Conservation (phyloP, 2,329 filamentous ascomycete species). For the Fusarium sp. region DNA sequence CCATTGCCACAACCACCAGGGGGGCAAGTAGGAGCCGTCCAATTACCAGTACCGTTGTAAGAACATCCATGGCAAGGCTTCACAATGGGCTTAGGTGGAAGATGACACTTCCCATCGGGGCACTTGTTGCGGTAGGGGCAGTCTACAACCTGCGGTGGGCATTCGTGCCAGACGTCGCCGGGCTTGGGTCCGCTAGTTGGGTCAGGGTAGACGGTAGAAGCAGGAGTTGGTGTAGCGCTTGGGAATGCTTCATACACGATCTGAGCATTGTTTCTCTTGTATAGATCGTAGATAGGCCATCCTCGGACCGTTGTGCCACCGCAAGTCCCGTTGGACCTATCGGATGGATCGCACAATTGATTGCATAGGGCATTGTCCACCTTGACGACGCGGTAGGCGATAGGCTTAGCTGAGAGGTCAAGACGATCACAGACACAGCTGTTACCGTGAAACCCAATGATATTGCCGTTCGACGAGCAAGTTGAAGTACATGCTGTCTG, state of each 20-base stretch:
- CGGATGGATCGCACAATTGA: constrained; percentile 31
- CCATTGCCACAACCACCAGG: constrained; percentile 33
- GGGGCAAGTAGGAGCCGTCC: constrained; percentile 37
- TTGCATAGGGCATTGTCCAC: constrained; percentile 36
- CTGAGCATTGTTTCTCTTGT: constrained; percentile 36
- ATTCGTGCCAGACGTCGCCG: constrained; percentile 38
- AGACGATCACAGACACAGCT: constrained; percentile 40
- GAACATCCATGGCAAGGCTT: constrained; percentile 33
- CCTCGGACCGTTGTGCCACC: constrained; percentile 31
- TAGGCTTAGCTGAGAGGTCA: constrained; percentile 26
- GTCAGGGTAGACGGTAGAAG: constrained; percentile 8
- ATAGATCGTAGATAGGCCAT: constrained; percentile 38
- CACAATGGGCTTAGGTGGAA: constrained; percentile 16
- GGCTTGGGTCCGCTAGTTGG: constrained; percentile 15
- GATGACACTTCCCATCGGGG: constrained; percentile 23
- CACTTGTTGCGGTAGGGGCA: constrained; percentile 40
- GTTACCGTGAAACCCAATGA: constrained; percentile 32
- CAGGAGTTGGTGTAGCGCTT: constrained; percentile 16
- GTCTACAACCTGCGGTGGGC: constrained; percentile 31
- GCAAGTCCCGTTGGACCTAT: constrained; percentile 35
- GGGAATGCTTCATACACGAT: constrained; percentile 29
- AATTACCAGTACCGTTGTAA: constrained; percentile 28
- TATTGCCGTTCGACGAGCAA: constrained; percentile 40
- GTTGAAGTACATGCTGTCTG: constrained; percentile 19
- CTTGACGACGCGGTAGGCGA: constrained; percentile 31